These are phyloP conservation scores for Rasamsonia emersonii DNA, from an alignment of 2,329 filamentous ascomycete genomes.

Conservation along the genomic window DNA sequence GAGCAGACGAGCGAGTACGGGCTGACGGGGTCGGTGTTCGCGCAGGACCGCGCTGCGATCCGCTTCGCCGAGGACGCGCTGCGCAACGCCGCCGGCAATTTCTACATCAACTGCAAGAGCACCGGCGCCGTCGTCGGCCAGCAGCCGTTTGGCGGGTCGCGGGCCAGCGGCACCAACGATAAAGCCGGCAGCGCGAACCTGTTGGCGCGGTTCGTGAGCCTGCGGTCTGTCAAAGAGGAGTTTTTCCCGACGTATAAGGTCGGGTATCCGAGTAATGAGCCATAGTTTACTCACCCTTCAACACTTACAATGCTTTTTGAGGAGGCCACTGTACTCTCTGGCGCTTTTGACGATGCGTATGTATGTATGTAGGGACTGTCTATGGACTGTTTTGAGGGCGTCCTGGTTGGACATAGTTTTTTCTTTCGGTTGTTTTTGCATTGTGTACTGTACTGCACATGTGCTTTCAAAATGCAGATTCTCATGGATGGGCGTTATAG, in stretches of 20 bases:
- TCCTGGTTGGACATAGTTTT: too few relatives aligned
- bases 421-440: too few relatives aligned
- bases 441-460: too few relatives aligned
- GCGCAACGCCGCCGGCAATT: conserved; percentile 32
- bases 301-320: too few relatives aligned
- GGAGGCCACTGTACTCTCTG: too few relatives aligned
- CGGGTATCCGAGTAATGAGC: conserved; percentile 62
- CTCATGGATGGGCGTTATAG: too few relatives aligned
- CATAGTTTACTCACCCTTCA: conserved; percentile 8
- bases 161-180: conserved; percentile 64
- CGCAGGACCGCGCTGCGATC: conserved; percentile 28
- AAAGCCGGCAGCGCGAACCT: conserved; percentile 61
- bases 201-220: conserved; percentile 57
- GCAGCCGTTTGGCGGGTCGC: conserved; percentile 61
- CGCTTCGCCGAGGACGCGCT: conserved; percentile 28
- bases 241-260: conserved; percentile 57
- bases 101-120: conserved; percentile 41
- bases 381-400: too few relatives aligned
- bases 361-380: too few relatives aligned
- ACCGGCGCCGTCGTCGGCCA: conserved; percentile 65
- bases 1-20: conserved; percentile 34
- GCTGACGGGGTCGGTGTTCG: conserved; percentile 36
- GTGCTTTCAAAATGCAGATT: too few relatives aligned
- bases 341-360: too few relatives aligned
- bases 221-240: conserved; percentile 66